phyloP scores from a whole-genome alignment of 73 alveolate species.

The Symbiodinium pilosum region DNA sequence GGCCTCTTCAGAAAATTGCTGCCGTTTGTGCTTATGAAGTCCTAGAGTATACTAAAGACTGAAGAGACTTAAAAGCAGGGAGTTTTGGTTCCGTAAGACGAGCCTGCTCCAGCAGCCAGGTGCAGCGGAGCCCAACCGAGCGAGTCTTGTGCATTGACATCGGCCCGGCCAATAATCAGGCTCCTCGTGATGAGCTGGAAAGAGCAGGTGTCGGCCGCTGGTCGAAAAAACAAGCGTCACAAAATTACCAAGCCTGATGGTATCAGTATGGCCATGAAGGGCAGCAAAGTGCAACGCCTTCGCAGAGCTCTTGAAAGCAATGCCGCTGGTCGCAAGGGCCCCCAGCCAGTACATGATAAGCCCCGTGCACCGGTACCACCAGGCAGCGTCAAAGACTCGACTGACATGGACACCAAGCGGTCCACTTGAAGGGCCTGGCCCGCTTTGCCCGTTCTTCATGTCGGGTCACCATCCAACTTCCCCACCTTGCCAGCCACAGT shows the following conservation, averaged over 20 bases:
- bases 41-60: background rate
- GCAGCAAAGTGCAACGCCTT: conserved; percentile 75
- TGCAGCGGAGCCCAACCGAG: conserved; percentile 93
- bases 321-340: no score
- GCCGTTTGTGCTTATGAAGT: background rate
- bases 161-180: conserved; percentile 34
- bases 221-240: background rate
- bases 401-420: conserved; percentile 68
- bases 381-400: background rate
- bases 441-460: no score
- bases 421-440: conserved; percentile 66
- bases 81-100: background rate
- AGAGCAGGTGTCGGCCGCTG: background rate
- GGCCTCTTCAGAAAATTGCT: background rate
- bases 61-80: background rate
- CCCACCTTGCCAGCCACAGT: conserved; percentile 39
- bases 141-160: conserved; percentile 52
- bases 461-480: no score
- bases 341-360: background rate
- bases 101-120: conserved; percentile 78
- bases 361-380: background rate
- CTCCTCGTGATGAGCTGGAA: background rate
- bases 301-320: background rate
- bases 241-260: conserved; percentile 35
- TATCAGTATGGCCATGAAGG: conserved; percentile 37